Evolutionary conservation across 2,329 filamentous ascomycete genomes (phyloP).

Genomic region (Zelopaecilomyces penicillatus): DNA sequence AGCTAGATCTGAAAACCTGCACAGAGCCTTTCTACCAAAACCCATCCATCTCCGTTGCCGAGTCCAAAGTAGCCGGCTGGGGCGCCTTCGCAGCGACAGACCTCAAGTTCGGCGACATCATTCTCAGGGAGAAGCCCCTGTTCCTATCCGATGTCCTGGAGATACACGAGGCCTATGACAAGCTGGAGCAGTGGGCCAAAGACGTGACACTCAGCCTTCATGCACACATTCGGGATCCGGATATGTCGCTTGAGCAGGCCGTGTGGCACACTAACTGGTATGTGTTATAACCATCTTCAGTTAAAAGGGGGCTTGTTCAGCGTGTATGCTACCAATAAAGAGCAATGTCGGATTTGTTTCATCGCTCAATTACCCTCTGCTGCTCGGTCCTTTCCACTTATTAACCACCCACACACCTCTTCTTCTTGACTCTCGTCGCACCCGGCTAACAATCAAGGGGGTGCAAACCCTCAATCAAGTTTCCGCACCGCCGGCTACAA

Average conservation of each 20-base stretch:
- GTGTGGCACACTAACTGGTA: slow-evolving; percentile 41
- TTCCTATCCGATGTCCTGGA: slow-evolving; percentile 22
- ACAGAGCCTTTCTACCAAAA: slow-evolving; percentile 25
- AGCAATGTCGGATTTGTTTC: too few relatives aligned
- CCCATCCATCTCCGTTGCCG: slow-evolving; percentile 30
- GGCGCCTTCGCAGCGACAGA: slow-evolving; percentile 37
- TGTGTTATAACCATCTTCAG: slow-evolving; percentile 12
- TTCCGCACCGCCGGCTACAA: slow-evolving; percentile 10
- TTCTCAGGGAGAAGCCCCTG: slow-evolving; percentile 38
- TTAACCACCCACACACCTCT: too few relatives aligned
- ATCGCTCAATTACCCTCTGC: too few relatives aligned
- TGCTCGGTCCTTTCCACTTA: too few relatives aligned
- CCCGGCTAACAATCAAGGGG: too few relatives aligned
- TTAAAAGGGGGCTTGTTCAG: too few relatives aligned
- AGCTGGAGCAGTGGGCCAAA: slow-evolving; percentile 22
- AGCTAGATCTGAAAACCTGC: too few relatives aligned
- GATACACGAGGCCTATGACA: slow-evolving; percentile 27
- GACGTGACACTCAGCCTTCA: slow-evolving; percentile 30
- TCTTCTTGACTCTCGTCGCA: too few relatives aligned
- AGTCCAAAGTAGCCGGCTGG: slow-evolving; percentile 34
- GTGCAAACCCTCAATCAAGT: too few relatives aligned
- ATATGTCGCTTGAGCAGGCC: slow-evolving; percentile 14
- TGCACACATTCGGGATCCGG: slow-evolving; percentile 13
- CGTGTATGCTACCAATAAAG: too few relatives aligned
- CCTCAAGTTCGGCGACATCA: slow-evolving; percentile 28